phyloP scores from a whole-genome alignment of 805 yeast species.

The Barnettozyma californica region DNA sequence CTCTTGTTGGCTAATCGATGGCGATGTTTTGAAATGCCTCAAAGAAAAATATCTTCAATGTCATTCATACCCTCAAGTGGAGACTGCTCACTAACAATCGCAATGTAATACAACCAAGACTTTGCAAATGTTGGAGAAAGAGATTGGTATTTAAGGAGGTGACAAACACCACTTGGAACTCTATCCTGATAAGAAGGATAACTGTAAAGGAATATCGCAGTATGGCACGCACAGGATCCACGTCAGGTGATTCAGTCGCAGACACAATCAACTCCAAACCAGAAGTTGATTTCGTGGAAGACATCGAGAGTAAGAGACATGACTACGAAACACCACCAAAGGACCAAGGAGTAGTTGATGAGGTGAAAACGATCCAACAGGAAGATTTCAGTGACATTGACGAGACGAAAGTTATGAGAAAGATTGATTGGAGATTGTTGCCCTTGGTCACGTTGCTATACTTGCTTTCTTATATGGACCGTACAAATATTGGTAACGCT shows the following conservation, averaged over 20 bases:
- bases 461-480: constrained; percentile 42
- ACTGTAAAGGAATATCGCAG: too few relatives aligned
- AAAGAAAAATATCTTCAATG: background rate
- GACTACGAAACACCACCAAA: background rate
- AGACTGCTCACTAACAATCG: background rate
- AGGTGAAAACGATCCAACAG: background rate
- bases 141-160: background rate
- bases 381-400: constrained; percentile 13
- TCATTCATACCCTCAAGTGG: background rate
- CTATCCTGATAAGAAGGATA: background rate
- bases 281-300: constrained; percentile 5
- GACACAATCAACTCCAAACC: constrained; percentile 3
- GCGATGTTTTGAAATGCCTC: background rate
- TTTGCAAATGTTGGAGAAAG: background rate
- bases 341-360: background rate
- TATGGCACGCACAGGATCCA: background rate
- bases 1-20: too few relatives aligned
- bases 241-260: background rate
- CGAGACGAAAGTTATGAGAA: constrained; percentile 29
- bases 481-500: constrained; percentile 54
- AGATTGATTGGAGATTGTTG: constrained; percentile 35
- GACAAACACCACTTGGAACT: background rate
- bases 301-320: background rate
- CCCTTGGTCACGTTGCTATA: constrained; percentile 37
- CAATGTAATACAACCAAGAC: background rate